These are phyloP conservation scores for Sisymbrium altissimum DNA, from an alignment of 345 rosid genomes.

Conservation along the genomic window DNA sequence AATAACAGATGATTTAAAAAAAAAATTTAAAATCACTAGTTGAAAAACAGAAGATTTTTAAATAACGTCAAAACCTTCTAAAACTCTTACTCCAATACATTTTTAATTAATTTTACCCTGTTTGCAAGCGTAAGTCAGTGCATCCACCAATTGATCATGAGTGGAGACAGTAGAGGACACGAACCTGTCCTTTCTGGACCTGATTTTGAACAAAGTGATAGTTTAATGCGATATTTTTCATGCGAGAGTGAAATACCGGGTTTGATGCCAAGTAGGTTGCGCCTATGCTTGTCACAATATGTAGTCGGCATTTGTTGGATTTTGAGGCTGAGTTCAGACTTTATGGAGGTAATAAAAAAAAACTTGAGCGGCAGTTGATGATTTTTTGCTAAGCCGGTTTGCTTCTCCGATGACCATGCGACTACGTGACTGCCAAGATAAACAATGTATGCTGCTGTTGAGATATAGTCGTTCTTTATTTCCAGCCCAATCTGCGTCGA, in stretches of 20 bases:
- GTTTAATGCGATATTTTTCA: neutral
- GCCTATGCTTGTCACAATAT: neutral
- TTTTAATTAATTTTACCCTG: too few relatives aligned
- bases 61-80: too few relatives aligned
- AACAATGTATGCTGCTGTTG: neutral
- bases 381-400: neutral
- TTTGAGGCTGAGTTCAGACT: neutral
- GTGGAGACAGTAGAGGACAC: too few relatives aligned
- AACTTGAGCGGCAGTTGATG: neutral
- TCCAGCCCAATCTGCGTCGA: neutral
- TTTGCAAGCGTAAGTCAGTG: too few relatives aligned
- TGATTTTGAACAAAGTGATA: too few relatives aligned
- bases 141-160: too few relatives aligned
- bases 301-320: neutral
- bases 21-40: too few relatives aligned
- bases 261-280: neutral
- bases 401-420: neutral
- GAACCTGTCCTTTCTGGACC: too few relatives aligned
- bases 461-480: neutral
- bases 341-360: neutral
- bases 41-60: too few relatives aligned
- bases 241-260: neutral
- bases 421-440: neutral
- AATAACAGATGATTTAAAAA: too few relatives aligned
- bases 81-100: too few relatives aligned